phyloP scores from a whole-genome alignment of 805 yeast genomes.

The Candida multigemmis region DNA sequence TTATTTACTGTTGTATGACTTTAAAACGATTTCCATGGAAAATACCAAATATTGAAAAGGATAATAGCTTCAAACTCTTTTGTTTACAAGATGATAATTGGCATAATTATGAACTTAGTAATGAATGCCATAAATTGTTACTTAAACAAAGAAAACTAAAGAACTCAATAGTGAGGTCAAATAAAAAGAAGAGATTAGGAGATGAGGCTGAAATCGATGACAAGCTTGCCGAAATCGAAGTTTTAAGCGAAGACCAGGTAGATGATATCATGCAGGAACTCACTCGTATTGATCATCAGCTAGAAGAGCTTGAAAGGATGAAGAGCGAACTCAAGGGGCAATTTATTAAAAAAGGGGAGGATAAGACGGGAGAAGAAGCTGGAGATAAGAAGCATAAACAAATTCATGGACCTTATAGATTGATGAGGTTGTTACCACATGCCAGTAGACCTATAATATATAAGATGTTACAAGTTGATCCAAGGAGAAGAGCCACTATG shows the following conservation, averaged over 20 bases:
- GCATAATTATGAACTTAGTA: constrained; percentile 68
- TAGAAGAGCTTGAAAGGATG: constrained; percentile 26
- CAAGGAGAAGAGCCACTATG: constrained; percentile 53
- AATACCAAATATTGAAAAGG: constrained; percentile 68
- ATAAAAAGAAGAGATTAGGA: constrained; percentile 13
- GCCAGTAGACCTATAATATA: constrained; percentile 72
- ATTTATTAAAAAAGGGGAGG: constrained; percentile 12
- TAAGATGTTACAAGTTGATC: constrained; percentile 55
- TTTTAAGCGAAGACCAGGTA: constrained; percentile 21
- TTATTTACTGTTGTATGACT: constrained; percentile 87
- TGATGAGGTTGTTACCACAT: constrained; percentile 75
- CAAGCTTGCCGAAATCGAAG: constrained; percentile 7
- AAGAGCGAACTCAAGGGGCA: constrained; percentile 25
- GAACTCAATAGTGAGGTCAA: constrained; percentile 31
- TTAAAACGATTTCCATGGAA: constrained; percentile 93
- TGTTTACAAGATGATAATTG: constrained; percentile 73
- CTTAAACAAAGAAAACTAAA: constrained; percentile 52
- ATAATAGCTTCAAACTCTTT: constrained; percentile 75
- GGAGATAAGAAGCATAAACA: constrained; percentile 32
- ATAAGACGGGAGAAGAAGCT: constrained; percentile 7
- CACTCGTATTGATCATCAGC: constrained; percentile 25
- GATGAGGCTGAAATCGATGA: constrained; percentile 4
- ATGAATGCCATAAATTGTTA: constrained; percentile 60
- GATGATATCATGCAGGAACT: constrained; percentile 23
- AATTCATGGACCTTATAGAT: constrained; percentile 75